Base-by-base conservation (phyloP, 306 rosid genomes). In the Calophaca sinica region DNA sequence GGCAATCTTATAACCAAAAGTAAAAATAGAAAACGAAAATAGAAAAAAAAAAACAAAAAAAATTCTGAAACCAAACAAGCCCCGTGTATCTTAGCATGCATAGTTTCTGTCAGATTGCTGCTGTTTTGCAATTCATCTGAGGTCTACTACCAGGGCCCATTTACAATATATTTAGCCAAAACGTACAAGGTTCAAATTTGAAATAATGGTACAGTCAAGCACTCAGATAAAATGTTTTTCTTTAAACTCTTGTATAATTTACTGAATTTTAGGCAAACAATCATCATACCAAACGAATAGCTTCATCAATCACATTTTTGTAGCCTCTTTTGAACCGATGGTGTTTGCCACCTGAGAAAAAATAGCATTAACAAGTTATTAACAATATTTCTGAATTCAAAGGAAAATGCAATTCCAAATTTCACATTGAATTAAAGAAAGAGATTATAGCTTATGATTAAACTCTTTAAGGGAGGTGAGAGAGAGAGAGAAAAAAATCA, bases 271-370 rank as follows among this genome's bases (percentile, higher is more conserved):
- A 58, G 64, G 80, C 33, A 79, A 79, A 71, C 29, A 11, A 76
- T 70, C 74, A 68, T 54, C 87, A 78, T 83, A 91, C 98, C 96
- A 94, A 85, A 57, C 96, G 96, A 80, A 91, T 86, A 57, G 98
- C 97, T 86, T 94, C 96, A 72, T 94, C 98, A 61, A 90, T 94
- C 82, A 94, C 98, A 78, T 94, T 94, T 85, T 88, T 94, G 89
- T 94, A 91, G 86, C 98, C 97, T 83, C 97, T 91, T 81, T 88
- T 91, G 88, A 94, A 94, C 73, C 97, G 94, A 73, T 87, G 98
- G 79, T 94, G 98, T 81, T 84, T 94, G 38, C 96, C 98, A 72
- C 96, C 98, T 94, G 77, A 46, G 79, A 78, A 77, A 84, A 70
- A 83, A 46, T 65, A 9, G 50, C 61, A 79, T 26, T 70, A 46